A percentile compares a stretch with the other conserved stretches of the same genome.
These are phyloP conservation scores for Oryza longistaminata DNA, from an alignment of 176 grass and related monocot species.

Conservation along the genomic window DNA sequence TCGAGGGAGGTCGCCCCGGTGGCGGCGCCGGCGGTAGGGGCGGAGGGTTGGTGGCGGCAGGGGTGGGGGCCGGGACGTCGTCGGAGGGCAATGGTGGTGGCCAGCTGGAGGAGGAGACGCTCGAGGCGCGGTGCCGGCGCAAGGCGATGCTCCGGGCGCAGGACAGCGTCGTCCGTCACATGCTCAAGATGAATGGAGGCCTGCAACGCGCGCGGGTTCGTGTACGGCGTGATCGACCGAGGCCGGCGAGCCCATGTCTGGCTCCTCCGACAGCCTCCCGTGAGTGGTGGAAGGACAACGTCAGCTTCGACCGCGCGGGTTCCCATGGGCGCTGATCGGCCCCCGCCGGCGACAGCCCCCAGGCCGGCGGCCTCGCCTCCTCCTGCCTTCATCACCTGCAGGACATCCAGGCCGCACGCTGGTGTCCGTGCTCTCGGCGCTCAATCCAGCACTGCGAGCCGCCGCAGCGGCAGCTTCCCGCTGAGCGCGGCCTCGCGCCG, in stretches of 20 bases:
- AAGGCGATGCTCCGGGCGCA: slow-evolving; percentile 63
- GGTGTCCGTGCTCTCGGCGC: slow-evolving; percentile 59
- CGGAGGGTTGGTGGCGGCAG: not conserved
- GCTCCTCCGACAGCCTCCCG: slow-evolving; percentile 70
- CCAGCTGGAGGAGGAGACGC: not conserved
- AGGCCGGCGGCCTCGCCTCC: not conserved
- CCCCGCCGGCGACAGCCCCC: not conserved
- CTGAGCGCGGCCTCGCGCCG: slow-evolving; percentile 54
- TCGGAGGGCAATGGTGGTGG: not conserved
- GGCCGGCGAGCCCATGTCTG: slow-evolving; percentile 56
- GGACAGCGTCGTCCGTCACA: slow-evolving; percentile 66
- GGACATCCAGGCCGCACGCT: slow-evolving; percentile 64
- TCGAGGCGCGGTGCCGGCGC: slow-evolving; percentile 42
- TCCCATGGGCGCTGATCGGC: slow-evolving; percentile 30
- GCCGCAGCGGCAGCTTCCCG: slow-evolving; percentile 60
- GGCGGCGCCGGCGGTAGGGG: not conserved
- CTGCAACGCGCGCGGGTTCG: slow-evolving; percentile 77
- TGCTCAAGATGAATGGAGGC: slow-evolving; percentile 82
- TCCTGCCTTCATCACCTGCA: slow-evolving; percentile 35
- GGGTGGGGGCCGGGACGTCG: not conserved
- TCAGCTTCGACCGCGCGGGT: slow-evolving; percentile 65
- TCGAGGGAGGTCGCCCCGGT: slow-evolving; percentile 29
- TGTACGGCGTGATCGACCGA: slow-evolving; percentile 73
- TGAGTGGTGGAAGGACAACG: slow-evolving; percentile 69
- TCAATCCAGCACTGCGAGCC: slow-evolving; percentile 69